Percentiles rank a stretch among this genome's conserved stretches.
Conservation (phyloP, 257 asterid genomes). For the Solanum raphanifolium region DNA sequence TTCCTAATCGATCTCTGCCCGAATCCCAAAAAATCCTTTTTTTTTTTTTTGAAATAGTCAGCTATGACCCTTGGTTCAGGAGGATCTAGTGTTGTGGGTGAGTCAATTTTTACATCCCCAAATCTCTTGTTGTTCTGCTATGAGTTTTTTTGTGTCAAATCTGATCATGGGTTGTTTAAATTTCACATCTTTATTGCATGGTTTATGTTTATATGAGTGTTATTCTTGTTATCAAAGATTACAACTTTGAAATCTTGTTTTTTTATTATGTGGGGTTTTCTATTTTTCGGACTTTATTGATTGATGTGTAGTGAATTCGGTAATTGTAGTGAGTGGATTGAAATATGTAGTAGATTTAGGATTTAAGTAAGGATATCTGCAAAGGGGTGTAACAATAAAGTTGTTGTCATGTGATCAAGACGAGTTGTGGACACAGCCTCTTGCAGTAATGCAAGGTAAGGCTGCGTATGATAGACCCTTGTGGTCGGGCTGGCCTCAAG, state of each 20-base stretch:
- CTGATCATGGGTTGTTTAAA: background rate
- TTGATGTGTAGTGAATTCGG: background rate
- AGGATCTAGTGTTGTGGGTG: constrained; percentile 87
- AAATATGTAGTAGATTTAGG: background rate
- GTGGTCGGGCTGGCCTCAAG: background rate
- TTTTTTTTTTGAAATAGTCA: background rate
- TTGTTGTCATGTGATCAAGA: background rate
- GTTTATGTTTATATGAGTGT: background rate
- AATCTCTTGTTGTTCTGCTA: background rate
- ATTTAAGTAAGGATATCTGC: background rate
- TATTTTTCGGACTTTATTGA: background rate
- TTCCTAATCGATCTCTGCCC: constrained; percentile 19
- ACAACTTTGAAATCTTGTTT: background rate
- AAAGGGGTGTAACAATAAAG: background rate
- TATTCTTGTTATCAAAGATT: background rate
- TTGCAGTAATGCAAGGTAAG: background rate
- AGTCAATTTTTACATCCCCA: background rate
- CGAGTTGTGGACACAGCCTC: background rate
- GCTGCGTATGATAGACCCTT: background rate
- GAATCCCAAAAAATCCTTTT: background rate
- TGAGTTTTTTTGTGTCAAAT: background rate
- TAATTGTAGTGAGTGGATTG: background rate
- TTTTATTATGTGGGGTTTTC: background rate
- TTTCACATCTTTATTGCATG: background rate
- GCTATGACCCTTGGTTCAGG: constrained; percentile 77